These are phyloP conservation scores for Candida manassasensis DNA, from an alignment of 805 yeast species.

Conservation along the genomic window DNA sequence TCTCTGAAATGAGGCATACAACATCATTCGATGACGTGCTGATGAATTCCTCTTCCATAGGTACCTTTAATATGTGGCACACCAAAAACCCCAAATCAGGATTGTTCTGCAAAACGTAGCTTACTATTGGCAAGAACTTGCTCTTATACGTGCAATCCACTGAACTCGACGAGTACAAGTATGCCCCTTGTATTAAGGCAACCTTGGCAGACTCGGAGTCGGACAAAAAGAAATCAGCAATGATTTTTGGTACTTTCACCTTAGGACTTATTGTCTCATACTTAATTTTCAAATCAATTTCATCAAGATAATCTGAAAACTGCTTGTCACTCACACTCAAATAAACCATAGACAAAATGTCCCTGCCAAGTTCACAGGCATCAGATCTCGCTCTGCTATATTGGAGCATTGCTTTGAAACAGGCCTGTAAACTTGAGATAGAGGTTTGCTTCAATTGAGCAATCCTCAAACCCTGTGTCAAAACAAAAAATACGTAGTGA, in stretches of 20 bases:
- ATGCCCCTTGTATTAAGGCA: conserved; percentile 26
- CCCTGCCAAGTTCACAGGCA: conserved; percentile 11
- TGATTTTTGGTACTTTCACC: conserved; percentile 22
- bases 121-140: conserved; percentile 27
- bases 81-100: conserved; percentile 20
- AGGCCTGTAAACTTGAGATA: conserved; percentile 36
- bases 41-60: conserved; percentile 23
- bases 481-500: conserved; percentile 41
- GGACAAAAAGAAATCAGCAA: conserved; percentile 22
- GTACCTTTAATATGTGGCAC: conserved; percentile 26
- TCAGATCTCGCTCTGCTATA: conserved; percentile 18
- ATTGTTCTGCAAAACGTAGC: conserved; percentile 19
- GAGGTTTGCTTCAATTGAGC: conserved; percentile 54
- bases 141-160: conserved; percentile 25
- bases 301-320: conserved; percentile 20
- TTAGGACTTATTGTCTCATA: conserved; percentile 12
- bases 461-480: conserved; percentile 54
- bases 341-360: conserved; percentile 31
- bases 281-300: conserved; percentile 16
- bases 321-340: conserved; percentile 21
- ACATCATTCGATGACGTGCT: conserved; percentile 23
- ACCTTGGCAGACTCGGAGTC: conserved; percentile 17
- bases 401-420: conserved; percentile 40
- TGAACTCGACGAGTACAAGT: conserved; percentile 24
- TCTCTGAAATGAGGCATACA: conserved; percentile 24